phyloP scores from a whole-genome alignment of 768 basidiomycete species.

The Paxillus ammoniavirescens region DNA sequence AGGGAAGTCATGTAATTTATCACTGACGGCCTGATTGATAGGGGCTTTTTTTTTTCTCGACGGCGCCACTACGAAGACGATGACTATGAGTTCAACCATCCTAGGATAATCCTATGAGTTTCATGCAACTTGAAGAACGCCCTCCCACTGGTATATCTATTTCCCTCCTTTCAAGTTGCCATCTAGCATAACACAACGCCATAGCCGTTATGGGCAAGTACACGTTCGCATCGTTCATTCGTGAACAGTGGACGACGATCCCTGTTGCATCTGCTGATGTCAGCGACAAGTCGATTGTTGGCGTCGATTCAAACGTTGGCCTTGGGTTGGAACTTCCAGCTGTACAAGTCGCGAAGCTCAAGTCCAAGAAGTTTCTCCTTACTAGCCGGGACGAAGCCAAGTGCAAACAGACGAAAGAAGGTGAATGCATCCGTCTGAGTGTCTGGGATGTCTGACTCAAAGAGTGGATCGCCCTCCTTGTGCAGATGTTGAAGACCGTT shows the following conservation, averaged over 20 bases:
- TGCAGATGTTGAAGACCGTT: constrained; percentile 19
- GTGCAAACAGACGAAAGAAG: constrained; percentile 15
- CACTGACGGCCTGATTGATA: neutral
- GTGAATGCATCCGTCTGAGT: constrained; percentile 5
- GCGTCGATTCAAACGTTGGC: constrained; percentile 28
- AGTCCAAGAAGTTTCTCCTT: constrained; percentile 23
- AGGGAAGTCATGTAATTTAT: no score
- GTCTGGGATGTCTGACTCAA: neutral
- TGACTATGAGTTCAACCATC: no score
- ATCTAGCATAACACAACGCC: constrained; percentile 2
- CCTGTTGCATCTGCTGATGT: constrained; percentile 20
- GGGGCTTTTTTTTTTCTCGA: no score
- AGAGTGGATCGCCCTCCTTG: neutral
- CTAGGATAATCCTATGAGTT: no score
- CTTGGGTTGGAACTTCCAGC: constrained; percentile 32
- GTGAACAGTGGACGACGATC: constrained; percentile 27
- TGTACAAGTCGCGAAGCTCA: constrained; percentile 24
- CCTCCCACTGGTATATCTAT: no score
- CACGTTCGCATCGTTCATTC: constrained; percentile 17
- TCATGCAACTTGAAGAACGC: no score
- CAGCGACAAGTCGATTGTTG: constrained; percentile 22
- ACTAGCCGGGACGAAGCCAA: constrained; percentile 25
- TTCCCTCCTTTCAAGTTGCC: no score
- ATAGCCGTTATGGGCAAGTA: constrained; percentile 23
- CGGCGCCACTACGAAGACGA: no score